phyloP scores from a whole-genome alignment of 768 basidiomycete genomes.

The Kwoniella newhampshirensis region DNA sequence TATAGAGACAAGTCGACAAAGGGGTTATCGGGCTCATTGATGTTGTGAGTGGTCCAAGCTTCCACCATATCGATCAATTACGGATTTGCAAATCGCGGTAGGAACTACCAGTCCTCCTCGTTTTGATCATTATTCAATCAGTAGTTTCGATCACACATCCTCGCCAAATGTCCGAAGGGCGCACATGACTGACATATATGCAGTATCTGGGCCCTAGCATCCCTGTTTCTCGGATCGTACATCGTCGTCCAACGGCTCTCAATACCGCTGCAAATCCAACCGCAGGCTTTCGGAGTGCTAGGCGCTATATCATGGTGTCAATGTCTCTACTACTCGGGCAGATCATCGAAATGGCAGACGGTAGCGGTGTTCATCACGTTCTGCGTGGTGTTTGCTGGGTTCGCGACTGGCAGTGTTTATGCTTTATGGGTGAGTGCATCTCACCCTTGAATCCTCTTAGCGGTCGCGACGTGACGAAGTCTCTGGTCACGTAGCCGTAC shows the following conservation, averaged over 20 bases:
- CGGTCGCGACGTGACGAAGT: too few species aligned
- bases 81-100: background rate
- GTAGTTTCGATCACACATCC: too few species aligned
- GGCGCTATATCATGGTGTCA: slow-evolving; percentile 66
- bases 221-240: slow-evolving; percentile 68
- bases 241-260: slow-evolving; percentile 65
- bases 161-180: too few species aligned
- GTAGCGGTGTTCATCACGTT: slow-evolving; percentile 54
- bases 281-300: slow-evolving; percentile 61
- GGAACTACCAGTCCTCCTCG: too few species aligned
- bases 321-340: slow-evolving; percentile 67
- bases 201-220: slow-evolving; percentile 63
- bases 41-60: slow-evolving; percentile 58
- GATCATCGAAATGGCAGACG: slow-evolving; percentile 54
- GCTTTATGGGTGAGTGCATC: slow-evolving; percentile 59
- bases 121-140: too few species aligned
- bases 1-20: slow-evolving; percentile 66
- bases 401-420: slow-evolving; percentile 65
- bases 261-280: slow-evolving; percentile 64
- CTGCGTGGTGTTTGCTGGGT: slow-evolving; percentile 59
- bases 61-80: slow-evolving; percentile 22
- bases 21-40: slow-evolving; percentile 68
- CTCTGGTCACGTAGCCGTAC: too few species aligned
- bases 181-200: too few species aligned
- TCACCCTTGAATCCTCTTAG: slow-evolving; percentile 11